Evolutionary conservation across 2,329 filamentous ascomycete genomes (phyloP).

Genomic region (Sarocladiaceae sp.): DNA sequence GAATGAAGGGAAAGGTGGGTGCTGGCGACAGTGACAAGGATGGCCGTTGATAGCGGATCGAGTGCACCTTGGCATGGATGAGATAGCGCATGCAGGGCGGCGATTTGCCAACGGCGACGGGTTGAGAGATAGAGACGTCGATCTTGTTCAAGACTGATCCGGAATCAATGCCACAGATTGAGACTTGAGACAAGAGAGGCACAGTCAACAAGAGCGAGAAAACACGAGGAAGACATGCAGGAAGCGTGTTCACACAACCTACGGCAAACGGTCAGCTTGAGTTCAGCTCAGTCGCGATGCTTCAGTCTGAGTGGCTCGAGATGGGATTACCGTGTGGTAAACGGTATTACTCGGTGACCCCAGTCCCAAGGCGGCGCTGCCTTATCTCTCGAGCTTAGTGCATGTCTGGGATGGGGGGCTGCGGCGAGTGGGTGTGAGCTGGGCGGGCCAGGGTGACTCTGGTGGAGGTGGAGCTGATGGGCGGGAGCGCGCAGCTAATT

Average conservation of each 20-base stretch:
- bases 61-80: constrained; percentile 6
- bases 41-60: constrained; percentile 9
- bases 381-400: constrained; percentile 9
- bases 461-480: constrained; percentile 2
- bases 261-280: neutral
- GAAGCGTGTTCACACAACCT: neutral
- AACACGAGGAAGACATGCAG: neutral
- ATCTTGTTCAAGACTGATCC: neutral
- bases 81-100: constrained; percentile 7
- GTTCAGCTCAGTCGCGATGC: constrained; percentile 5
- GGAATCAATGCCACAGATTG: too few relatives aligned
- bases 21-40: constrained; percentile 6
- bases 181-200: too few relatives aligned
- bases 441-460: constrained; percentile 4
- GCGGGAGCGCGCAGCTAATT: neutral
- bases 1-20: constrained; percentile 4
- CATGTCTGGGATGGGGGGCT: constrained; percentile 8
- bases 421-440: constrained; percentile 6
- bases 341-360: constrained; percentile 10
- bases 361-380: constrained; percentile 8
- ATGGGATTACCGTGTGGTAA: constrained; percentile 7
- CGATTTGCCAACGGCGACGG: constrained; percentile 5
- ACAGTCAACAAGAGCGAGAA: neutral
- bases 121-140: neutral
- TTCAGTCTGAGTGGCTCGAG: constrained; percentile 2